phyloP scores from a whole-genome alignment of 805 yeast species.

The Jamesozyma rosinii region DNA sequence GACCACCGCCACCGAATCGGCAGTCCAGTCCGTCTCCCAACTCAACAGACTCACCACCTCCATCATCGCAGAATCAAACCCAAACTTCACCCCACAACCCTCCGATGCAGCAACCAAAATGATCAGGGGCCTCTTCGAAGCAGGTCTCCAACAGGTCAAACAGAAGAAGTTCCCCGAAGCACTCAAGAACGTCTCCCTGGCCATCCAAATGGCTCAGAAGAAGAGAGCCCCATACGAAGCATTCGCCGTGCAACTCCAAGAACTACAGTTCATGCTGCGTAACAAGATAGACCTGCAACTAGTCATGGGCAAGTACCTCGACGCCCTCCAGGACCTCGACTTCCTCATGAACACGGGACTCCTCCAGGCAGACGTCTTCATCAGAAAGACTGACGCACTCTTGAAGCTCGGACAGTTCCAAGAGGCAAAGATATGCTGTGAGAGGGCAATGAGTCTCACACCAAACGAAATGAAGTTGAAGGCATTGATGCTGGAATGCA shows the following conservation, averaged over 20 bases:
- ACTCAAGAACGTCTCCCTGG: conserved; percentile 52
- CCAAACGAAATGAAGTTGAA: conserved; percentile 37
- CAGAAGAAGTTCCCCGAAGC: conserved; percentile 51
- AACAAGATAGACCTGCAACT: conserved; percentile 64
- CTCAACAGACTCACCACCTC: conserved; percentile 31
- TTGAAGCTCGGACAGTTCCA: conserved; percentile 52
- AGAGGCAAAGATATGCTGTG: conserved; percentile 56
- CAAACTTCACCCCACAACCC: conserved; percentile 46
- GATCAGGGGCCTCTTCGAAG: conserved; percentile 56
- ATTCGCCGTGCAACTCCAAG: conserved; percentile 63
- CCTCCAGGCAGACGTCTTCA: conserved; percentile 57
- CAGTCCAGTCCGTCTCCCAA: conserved; percentile 24
- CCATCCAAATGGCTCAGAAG: conserved; percentile 51
- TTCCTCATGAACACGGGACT: conserved; percentile 51
- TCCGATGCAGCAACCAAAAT: conserved; percentile 41
- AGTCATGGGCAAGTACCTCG: conserved; percentile 43
- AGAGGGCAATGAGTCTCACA: conserved; percentile 61
- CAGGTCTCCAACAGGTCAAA: conserved; percentile 48
- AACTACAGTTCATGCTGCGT: conserved; percentile 54
- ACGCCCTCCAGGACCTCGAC: conserved; percentile 64
- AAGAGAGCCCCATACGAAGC: conserved; percentile 67
- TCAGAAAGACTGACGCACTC: conserved; percentile 60
- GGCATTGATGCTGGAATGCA: conserved; percentile 20
- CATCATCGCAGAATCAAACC: conserved; percentile 36
- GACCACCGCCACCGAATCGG: conserved; percentile 3